Conservation (phyloP, 768 basidiomycete species). For the Russula foetens region DNA sequence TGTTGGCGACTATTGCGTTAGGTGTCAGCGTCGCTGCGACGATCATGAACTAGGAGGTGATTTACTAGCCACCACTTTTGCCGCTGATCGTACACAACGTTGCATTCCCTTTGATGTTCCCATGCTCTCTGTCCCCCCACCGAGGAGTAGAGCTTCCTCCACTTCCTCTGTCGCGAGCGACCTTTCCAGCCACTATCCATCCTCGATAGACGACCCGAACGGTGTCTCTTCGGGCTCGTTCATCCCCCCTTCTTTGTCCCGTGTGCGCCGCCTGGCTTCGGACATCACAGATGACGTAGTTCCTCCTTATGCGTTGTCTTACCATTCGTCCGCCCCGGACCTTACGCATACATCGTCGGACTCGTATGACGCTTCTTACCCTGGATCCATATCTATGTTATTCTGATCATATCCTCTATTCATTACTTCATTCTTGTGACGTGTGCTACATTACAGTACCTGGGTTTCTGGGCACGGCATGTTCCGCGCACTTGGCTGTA, state of each 20-base stretch:
- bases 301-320: constrained; percentile 1
- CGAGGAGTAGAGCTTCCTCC: constrained; percentile 18
- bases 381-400: constrained; percentile 9
- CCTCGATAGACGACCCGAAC: constrained; percentile 11
- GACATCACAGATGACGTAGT: neutral
- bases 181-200: constrained; percentile 13
- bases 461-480: neutral
- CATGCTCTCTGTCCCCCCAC: constrained; percentile 10
- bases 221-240: neutral
- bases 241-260: constrained; percentile 11
- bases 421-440: constrained; percentile 12
- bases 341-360: constrained; percentile 7
- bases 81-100: neutral
- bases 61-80: neutral
- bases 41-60: constrained; percentile 8
- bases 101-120: constrained; percentile 1
- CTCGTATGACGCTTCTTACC: constrained; percentile 11
- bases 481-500: constrained; percentile 10
- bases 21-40: constrained; percentile 15
- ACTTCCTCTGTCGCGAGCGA: constrained; percentile 17
- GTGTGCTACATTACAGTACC: neutral
- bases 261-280: constrained; percentile 4
- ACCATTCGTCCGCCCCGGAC: constrained; percentile 1
- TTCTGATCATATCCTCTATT: constrained; percentile 7
- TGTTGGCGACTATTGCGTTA: constrained; percentile 10